Percentiles rank a stretch among this genome's conserved stretches.
These are phyloP conservation scores for Yamadazyma scolyti DNA, from an alignment of 805 yeast genomes.

Conservation along the genomic window DNA sequence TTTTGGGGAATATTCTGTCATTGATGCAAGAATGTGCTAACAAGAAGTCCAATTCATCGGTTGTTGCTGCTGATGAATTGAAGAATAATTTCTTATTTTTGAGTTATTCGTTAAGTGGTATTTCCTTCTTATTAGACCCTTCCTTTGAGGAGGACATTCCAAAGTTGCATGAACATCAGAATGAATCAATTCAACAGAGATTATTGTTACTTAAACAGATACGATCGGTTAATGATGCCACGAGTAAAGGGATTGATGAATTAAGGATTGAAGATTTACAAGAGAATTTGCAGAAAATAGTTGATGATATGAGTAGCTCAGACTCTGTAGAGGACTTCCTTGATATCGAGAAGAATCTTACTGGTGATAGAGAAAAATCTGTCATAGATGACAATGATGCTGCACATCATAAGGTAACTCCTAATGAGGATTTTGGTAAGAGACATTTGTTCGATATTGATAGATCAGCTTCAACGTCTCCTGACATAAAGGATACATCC, in stretches of 20 bases:
- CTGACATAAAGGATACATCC: slow-evolving; percentile 27
- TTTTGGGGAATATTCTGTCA: slow-evolving; percentile 40
- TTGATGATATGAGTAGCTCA: slow-evolving; percentile 24
- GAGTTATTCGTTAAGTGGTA: slow-evolving; percentile 63
- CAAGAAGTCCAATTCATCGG: slow-evolving; percentile 7
- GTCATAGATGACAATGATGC: background rate
- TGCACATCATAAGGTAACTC: slow-evolving; percentile 1
- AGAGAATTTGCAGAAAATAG: slow-evolving; percentile 31
- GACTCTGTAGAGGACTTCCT: slow-evolving; percentile 14
- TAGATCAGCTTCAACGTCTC: slow-evolving; percentile 13
- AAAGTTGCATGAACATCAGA: slow-evolving; percentile 24
- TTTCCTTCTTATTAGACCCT: slow-evolving; percentile 71
- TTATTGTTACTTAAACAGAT: slow-evolving; percentile 30
- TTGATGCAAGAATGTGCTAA: slow-evolving; percentile 23
- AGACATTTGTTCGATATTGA: slow-evolving; percentile 8
- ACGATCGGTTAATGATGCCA: slow-evolving; percentile 19
- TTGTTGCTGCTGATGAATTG: slow-evolving; percentile 48
- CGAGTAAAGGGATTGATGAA: slow-evolving; percentile 18
- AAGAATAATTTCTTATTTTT: slow-evolving; percentile 53
- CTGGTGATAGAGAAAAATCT: background rate
- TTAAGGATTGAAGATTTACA: slow-evolving; percentile 23
- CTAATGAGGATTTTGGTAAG: slow-evolving; percentile 6
- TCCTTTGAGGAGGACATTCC: slow-evolving; percentile 51
- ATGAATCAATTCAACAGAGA: slow-evolving; percentile 31
- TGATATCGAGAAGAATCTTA: slow-evolving; percentile 11